These are phyloP conservation scores for Paraleonurus japonicus DNA, from an alignment of 257 asterid genomes.

Conservation along the genomic window DNA sequence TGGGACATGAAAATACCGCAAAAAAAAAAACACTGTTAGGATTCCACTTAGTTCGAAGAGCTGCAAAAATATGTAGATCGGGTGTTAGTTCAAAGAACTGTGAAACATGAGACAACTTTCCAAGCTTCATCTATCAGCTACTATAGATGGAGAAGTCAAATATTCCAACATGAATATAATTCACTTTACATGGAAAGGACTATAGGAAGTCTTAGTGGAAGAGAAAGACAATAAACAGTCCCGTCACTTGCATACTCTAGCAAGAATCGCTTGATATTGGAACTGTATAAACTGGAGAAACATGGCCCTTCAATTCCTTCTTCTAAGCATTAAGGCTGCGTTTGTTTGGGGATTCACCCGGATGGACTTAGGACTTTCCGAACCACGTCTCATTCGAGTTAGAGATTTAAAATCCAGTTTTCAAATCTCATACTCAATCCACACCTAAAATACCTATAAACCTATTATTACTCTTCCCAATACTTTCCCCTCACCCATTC, in stretches of 20 bases:
- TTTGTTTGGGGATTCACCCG: too few relatives aligned
- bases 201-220: background rate
- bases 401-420: too few relatives aligned
- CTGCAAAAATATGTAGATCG: slow-evolving; percentile 48
- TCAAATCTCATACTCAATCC: too few relatives aligned
- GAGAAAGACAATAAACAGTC: background rate
- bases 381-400: too few relatives aligned
- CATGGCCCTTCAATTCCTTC: background rate
- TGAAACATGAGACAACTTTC: slow-evolving; percentile 11
- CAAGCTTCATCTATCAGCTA: background rate
- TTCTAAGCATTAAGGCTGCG: background rate
- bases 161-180: background rate
- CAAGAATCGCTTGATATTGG: background rate
- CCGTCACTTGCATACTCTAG: background rate
- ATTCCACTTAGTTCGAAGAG: slow-evolving; percentile 78
- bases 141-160: background rate
- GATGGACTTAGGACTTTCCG: too few relatives aligned
- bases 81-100: slow-evolving; percentile 66
- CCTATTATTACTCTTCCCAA: too few relatives aligned
- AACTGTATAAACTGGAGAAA: background rate
- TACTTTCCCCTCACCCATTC: too few relatives aligned
- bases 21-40: slow-evolving; percentile 86
- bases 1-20: slow-evolving; percentile 89
- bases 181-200: slow-evolving; percentile 1
- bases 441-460: too few relatives aligned